A percentile compares a stretch with the other conserved stretches of the same genome.
Evolutionary conservation across 108 stramenopile species (phyloP).

Genomic region (Skeletonema potamos): DNA sequence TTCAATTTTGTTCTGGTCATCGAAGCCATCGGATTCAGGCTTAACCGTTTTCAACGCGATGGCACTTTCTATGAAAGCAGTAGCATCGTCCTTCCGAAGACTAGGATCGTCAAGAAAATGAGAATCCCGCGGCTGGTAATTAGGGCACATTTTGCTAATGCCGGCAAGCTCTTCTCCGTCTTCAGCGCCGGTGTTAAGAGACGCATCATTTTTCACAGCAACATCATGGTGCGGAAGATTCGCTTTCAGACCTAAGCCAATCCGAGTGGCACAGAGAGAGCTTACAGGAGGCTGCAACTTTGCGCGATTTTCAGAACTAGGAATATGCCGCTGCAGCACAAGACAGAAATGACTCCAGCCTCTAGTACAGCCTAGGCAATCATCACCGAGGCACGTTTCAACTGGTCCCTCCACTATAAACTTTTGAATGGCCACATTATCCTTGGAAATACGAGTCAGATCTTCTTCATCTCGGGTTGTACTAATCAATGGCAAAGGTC

Average conservation of each 20-base stretch:
- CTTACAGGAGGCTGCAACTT: constrained; percentile 75
- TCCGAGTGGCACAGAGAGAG: constrained; percentile 71
- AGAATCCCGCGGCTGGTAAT: constrained; percentile 28
- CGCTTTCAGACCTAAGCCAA: constrained; percentile 69
- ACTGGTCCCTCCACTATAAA: constrained; percentile 81
- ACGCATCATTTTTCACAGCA: constrained; percentile 7
- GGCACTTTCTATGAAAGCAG: constrained; percentile 66
- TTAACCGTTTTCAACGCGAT: constrained; percentile 59
- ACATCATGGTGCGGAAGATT: constrained; percentile 18
- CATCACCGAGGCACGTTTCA: constrained; percentile 82
- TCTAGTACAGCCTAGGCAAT: constrained; percentile 77
- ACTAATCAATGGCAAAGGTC: constrained; percentile 70
- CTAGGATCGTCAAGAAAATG: constrained; percentile 55
- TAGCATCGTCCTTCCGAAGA: constrained; percentile 65
- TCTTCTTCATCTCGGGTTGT: constrained; percentile 46
- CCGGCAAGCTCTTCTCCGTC: neutral
- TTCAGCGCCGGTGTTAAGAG: neutral
- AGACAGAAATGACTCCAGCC: constrained; percentile 86
- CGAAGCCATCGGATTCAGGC: constrained; percentile 7
- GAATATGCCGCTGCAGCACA: constrained; percentile 64
- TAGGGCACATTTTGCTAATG: constrained; percentile 17
- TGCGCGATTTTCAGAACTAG: constrained; percentile 67
- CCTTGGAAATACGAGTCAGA: constrained; percentile 15
- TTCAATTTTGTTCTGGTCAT: constrained; percentile 3
- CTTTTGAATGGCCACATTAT: constrained; percentile 54